Base-by-base conservation (phyloP, 306 rosid genomes). In the Benincasa hispida region DNA sequence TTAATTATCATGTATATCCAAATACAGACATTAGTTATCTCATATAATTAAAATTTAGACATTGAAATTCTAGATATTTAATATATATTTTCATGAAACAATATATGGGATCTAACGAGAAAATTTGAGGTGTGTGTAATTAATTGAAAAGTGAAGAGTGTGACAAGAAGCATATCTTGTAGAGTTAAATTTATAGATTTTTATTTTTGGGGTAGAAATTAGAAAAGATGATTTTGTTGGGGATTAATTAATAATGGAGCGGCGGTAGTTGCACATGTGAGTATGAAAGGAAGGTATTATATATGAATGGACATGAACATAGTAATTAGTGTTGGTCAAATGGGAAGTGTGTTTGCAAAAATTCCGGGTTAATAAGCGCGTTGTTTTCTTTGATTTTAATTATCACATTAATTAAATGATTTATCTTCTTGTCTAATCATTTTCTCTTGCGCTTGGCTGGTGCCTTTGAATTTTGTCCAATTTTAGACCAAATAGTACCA, bases 181-280 rank as follows among this genome's bases (percentile, higher is more conserved):
- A n/a, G n/a, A n/a, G n/a, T n/a, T n/a, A 3, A 34, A 34, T 35
- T 35, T 35, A 35, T 35, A 35, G 41, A 35, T 35, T 39, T 32
- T 32, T 32, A 3, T 3, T 37, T 37, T 2, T 45, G 17, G 47
- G 12, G 8, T 6, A 22, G 28, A 12, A 39, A 68, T 8, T 24
- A 21, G 28, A 68, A 39, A 68, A 39, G 74, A 68, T 42, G 74
- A 22, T 10, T n/a, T 22, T 3, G 53, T 47, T 47, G 17, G 55
- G 55, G 8, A 70, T 70, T 45, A 70, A 45, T 14, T 70, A 47
- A 70, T 70, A 25, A 70, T 47, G 24, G 2, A 17, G 58, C 58
- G 76, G 76, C 58, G 76, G 17, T 47, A 70, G 41, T 47, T 70
- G 76, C 8, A 45, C 76, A 70, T 70, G 76, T 70, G 76, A 70